Conservation (phyloP, 2,329 filamentous ascomycete species). For the Sporothrix humicola region DNA sequence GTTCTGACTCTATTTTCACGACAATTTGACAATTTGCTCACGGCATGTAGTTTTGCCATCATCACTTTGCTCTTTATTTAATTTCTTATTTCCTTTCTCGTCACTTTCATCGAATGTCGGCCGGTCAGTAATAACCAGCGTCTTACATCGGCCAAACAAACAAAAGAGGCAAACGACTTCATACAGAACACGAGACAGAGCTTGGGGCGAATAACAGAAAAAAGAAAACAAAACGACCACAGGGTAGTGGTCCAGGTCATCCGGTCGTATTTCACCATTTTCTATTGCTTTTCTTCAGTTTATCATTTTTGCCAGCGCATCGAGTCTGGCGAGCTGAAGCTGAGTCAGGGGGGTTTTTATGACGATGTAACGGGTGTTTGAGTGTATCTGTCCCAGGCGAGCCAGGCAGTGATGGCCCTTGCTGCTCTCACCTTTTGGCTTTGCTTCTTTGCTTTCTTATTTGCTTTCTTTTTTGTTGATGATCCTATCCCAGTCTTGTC, state of each 20-base stretch:
- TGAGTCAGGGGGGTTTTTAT: not conserved
- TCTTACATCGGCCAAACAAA: too few relatives aligned
- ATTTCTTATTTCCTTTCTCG: not conserved
- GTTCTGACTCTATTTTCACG: not conserved
- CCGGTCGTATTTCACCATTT: not conserved
- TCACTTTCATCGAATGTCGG: not conserved
- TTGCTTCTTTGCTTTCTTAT: not conserved
- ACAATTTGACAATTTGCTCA: not conserved
- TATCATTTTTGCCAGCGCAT: conserved; percentile 7
- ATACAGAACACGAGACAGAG: not conserved
- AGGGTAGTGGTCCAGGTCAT: not conserved
- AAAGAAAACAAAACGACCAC: not conserved
- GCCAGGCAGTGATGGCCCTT: not conserved
- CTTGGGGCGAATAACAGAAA: not conserved
- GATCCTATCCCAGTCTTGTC: not conserved
- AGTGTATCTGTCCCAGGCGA: not conserved
- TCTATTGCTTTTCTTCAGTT: not conserved
- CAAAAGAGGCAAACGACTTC: too few relatives aligned
- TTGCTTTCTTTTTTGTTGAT: not conserved
- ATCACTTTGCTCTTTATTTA: not conserved
- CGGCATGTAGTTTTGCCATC: too few relatives aligned
- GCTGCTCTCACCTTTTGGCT: not conserved
- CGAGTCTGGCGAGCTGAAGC: not conserved
- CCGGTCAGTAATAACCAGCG: too few relatives aligned
- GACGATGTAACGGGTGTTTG: not conserved